Base-by-base conservation (phyloP, 495 filamentous ascomycete genomes). In the Aspergillus ostianus region DNA sequence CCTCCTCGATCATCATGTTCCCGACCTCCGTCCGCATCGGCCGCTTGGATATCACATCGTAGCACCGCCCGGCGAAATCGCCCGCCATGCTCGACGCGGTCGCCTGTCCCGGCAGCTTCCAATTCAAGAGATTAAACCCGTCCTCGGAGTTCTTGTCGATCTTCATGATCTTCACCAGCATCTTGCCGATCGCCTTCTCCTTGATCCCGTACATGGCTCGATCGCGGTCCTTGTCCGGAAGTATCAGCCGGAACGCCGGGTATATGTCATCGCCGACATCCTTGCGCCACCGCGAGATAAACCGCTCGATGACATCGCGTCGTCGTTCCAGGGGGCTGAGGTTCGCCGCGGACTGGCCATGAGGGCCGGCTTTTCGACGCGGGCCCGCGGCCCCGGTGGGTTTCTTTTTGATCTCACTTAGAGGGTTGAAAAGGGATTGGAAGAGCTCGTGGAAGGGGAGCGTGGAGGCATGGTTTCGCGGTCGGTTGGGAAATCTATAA, bases 161-260 rank as follows among this genome's bases (percentile, higher is more conserved):
- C 70, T 93, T 94, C 84, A 97, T 90, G 41, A 95, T 81, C 63
- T 90, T 90, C 41, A 98, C 90, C 6, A 98, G 77, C 46, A 98
- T 73, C 64, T 90, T 96, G 4, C 87, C 93, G 56, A 98, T 93
- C 17, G 84, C 84, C 71, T 90, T 92, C 76, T 98, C 94, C 71
- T 98, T 98, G 29, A 98, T 80, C 4, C 93, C 90, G 66, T 98
- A 98, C 84, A 96, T 92, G 36, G 90, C 88, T 36, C 94, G 84
- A 59, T 98, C 93, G 32, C 93, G 83, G 67, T 98, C 94, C 67
- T 96, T 96, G 64, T 93, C 91, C 0, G 92, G 91, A n/a, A 96
- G 76, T 64, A 98, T 95, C 53, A 98, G 80, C 36, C 94, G 84
- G 71, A 98, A 85, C 19, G 92, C 93, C 3, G 95, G 95, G 73